Percentiles rank a stretch among this genome's conserved stretches.
Evolutionary conservation across 495 filamentous ascomycete genomes (phyloP).

Genomic region (Thozetella sp.): DNA sequence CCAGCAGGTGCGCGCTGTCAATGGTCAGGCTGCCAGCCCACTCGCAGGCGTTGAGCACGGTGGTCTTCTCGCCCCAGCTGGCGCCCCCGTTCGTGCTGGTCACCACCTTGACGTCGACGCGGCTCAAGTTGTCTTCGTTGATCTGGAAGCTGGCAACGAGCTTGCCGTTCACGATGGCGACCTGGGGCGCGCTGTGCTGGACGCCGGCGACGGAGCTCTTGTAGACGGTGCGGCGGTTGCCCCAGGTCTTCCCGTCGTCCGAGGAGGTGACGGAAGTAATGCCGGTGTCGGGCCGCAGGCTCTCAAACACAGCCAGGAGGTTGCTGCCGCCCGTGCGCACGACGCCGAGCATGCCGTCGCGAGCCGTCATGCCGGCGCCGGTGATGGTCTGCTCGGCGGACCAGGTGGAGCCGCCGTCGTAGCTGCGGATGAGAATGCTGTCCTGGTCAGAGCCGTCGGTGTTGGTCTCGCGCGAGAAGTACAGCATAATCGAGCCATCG

Average conservation of each 20-base stretch:
- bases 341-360: slow-evolving; percentile 64
- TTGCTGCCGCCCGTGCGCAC: slow-evolving; percentile 37
- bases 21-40: not conserved
- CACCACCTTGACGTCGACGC: slow-evolving; percentile 29
- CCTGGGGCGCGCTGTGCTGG: slow-evolving; percentile 50
- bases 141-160: slow-evolving; percentile 61
- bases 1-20: not conserved
- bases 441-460: slow-evolving; percentile 50
- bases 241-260: slow-evolving; percentile 60
- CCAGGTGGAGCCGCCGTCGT: slow-evolving; percentile 55
- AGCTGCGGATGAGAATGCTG: slow-evolving; percentile 52
- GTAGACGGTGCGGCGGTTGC: slow-evolving; percentile 50
- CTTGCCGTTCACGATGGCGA: slow-evolving; percentile 54
- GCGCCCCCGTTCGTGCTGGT: slow-evolving; percentile 36
- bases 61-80: slow-evolving; percentile 31
- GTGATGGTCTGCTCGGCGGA: slow-evolving; percentile 43
- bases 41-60: not conserved
- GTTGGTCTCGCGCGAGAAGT: slow-evolving; percentile 57
- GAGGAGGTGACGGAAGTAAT: slow-evolving; percentile 52
- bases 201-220: slow-evolving; percentile 17
- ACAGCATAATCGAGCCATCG: slow-evolving; percentile 55
- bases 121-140: slow-evolving; percentile 49
- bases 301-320: slow-evolving; percentile 59
- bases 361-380: slow-evolving; percentile 40
- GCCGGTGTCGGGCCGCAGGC: slow-evolving; percentile 44